These are phyloP conservation scores for Zygoascus bituminiphila DNA, from an alignment of 805 yeast species.

Conservation along the genomic window DNA sequence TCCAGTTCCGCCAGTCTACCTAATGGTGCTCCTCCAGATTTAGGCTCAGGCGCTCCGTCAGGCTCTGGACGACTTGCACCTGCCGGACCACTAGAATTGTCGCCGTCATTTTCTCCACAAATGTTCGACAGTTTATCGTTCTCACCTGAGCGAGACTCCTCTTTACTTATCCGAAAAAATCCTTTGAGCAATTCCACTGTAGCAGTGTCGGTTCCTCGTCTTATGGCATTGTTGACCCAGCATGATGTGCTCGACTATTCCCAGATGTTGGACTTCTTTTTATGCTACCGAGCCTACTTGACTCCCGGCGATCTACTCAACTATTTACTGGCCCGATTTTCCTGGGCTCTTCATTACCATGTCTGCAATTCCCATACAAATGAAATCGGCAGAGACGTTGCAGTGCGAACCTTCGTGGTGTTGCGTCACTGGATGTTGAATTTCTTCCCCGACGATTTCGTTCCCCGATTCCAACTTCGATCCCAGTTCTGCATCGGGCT, in stretches of 20 bases:
- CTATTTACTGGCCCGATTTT: constrained; percentile 53
- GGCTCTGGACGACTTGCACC: not conserved
- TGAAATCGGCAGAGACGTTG: constrained; percentile 53
- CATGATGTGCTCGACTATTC: constrained; percentile 71
- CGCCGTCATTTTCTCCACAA: constrained; percentile 1
- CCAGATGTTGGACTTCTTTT: constrained; percentile 74
- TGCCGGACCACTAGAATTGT: not conserved
- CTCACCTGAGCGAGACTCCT: constrained; percentile 10
- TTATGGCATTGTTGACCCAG: constrained; percentile 43
- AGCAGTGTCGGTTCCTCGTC: constrained; percentile 22
- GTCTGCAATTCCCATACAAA: not conserved
- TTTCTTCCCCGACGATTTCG: constrained; percentile 80
- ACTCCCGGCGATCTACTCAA: constrained; percentile 50
- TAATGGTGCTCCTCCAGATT: not conserved
- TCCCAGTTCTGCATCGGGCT: constrained; percentile 31
- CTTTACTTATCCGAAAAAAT: constrained; percentile 1
- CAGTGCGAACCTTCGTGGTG: constrained; percentile 77
- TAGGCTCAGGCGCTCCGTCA: not conserved
- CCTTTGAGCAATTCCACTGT: constrained; percentile 2
- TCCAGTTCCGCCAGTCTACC: not conserved
- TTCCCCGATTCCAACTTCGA: constrained; percentile 43
- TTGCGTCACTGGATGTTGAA: constrained; percentile 85
- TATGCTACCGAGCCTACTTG: constrained; percentile 69
- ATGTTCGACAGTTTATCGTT: constrained; percentile 14
- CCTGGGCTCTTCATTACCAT: constrained; percentile 39